Conservation (phyloP, 2,329 filamentous ascomycete species). For the Huntiella savannae region DNA sequence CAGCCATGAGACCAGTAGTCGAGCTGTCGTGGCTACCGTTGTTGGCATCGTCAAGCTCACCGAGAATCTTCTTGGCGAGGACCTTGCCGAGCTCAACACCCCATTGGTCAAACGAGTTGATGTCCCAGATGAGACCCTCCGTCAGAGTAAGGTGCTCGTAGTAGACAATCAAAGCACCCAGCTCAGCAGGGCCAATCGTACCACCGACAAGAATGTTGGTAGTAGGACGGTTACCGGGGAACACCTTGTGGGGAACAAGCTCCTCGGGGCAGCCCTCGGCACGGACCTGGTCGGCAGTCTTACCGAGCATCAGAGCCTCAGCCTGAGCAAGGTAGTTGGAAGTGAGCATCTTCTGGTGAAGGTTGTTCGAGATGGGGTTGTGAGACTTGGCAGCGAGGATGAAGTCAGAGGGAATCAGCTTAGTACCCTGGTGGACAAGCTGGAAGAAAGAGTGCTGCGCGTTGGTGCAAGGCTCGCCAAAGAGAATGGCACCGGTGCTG, state of each 20-base stretch:
- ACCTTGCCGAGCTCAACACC: constrained; percentile 96
- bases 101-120: constrained; percentile 99
- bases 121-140: constrained; percentile 96
- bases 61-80: constrained; percentile 76
- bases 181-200: constrained; percentile 80
- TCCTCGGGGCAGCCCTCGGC: constrained; percentile 53
- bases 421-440: constrained; percentile 95
- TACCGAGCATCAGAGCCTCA: constrained; percentile 80
- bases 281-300: constrained; percentile 62
- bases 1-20: constrained; percentile 74
- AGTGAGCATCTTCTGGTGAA: constrained; percentile 91
- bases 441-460: constrained; percentile 99
- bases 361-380: constrained; percentile 81
- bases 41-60: constrained; percentile 65
- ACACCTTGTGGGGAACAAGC: constrained; percentile 95
- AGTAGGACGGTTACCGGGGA: constrained; percentile 91
- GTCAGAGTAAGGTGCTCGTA: constrained; percentile 98
- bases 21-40: constrained; percentile 64
- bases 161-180: constrained; percentile 92
- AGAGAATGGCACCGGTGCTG: constrained; percentile 82
- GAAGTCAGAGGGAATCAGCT: constrained; percentile 96
- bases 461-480: constrained; percentile 96
- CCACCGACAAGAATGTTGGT: constrained; percentile 81
- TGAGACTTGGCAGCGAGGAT: constrained; percentile 91
- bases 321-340: constrained; percentile 85